Evolutionary conservation across 1,284 basidiomycete genomes (phyloP).

Genomic region (Paramarasmius palmivorus): DNA sequence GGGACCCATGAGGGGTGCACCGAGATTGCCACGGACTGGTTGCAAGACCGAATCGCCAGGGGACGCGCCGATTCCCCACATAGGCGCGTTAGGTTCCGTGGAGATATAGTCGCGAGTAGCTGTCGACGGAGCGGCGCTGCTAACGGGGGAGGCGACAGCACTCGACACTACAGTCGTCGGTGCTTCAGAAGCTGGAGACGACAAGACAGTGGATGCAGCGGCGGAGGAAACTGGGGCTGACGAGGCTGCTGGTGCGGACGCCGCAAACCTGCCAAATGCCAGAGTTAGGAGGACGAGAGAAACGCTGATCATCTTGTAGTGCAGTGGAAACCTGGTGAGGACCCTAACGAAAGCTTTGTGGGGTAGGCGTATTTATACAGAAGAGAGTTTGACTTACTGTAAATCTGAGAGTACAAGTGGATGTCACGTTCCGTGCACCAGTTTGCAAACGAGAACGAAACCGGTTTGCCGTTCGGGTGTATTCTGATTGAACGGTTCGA

Average conservation of each 20-base stretch:
- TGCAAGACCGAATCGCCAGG: constrained; percentile 29
- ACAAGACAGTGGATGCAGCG: neutral
- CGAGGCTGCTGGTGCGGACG: neutral
- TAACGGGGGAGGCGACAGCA: constrained; percentile 1
- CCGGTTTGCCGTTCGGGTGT: no score
- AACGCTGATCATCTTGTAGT: constrained; percentile 6
- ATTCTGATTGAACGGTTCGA: no score
- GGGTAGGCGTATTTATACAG: no score
- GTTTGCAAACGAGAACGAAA: no score
- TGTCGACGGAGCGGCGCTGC: neutral
- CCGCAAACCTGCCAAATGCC: constrained; percentile 1
- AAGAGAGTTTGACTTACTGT: no score
- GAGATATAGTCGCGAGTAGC: constrained; percentile 49
- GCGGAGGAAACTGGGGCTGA: neutral
- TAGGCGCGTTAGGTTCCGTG: constrained; percentile 50
- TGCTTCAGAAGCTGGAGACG: neutral
- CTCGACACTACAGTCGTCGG: neutral
- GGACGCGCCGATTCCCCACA: constrained; percentile 32
- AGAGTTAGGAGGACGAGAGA: constrained; percentile 7
- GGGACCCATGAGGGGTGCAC: constrained; percentile 57
- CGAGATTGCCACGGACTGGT: constrained; percentile 43
- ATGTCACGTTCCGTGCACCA: no score
- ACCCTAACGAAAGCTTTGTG: neutral
- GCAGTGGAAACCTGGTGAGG: neutral
- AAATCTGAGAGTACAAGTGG: no score